Conservation (phyloP, 2,329 filamentous ascomycete genomes). For the Ascosphaera aggregata region DNA sequence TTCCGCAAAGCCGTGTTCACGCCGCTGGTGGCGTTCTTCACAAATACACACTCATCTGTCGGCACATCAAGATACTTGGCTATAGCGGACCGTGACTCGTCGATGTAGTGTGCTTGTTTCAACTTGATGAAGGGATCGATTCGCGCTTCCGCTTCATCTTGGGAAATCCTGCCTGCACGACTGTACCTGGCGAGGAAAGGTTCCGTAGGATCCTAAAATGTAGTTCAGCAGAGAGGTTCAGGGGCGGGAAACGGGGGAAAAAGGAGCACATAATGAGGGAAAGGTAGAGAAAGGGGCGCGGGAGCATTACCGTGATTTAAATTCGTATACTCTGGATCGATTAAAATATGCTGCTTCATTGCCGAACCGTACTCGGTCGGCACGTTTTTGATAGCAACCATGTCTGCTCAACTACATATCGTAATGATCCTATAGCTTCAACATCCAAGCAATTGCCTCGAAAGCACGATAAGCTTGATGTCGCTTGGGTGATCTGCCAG, state of each 20-base stretch:
- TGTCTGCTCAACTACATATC: too few species aligned
- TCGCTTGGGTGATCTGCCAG: too few species aligned
- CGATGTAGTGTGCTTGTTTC: slow-evolving; percentile 36
- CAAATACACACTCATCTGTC: slow-evolving; percentile 44
- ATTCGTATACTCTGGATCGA: slow-evolving; percentile 43
- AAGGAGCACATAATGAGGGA: slow-evolving; percentile 1
- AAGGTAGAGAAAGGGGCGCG: slow-evolving; percentile 2
- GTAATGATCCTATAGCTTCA: too few species aligned
- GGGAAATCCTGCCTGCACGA: slow-evolving; percentile 37
- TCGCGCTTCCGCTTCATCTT: slow-evolving; percentile 39
- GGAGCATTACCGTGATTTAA: slow-evolving; percentile 46
- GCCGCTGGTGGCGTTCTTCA: slow-evolving; percentile 53
- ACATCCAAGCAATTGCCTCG: too few species aligned
- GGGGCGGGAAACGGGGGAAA: not conserved
- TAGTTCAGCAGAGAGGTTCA: not conserved
- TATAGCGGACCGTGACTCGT: slow-evolving; percentile 39
- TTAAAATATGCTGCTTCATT: slow-evolving; percentile 42
- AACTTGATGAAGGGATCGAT: slow-evolving; percentile 62
- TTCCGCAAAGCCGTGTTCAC: slow-evolving; percentile 57
- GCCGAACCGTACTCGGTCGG: slow-evolving; percentile 25
- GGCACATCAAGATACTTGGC: slow-evolving; percentile 44
- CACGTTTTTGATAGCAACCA: not conserved
- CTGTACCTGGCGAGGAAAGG: slow-evolving; percentile 40
- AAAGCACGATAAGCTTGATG: too few species aligned
- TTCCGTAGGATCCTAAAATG: slow-evolving; percentile 45